These are phyloP conservation scores for Irpex rosettiformis DNA, from an alignment of 1,284 basidiomycete genomes.

Conservation along the genomic window DNA sequence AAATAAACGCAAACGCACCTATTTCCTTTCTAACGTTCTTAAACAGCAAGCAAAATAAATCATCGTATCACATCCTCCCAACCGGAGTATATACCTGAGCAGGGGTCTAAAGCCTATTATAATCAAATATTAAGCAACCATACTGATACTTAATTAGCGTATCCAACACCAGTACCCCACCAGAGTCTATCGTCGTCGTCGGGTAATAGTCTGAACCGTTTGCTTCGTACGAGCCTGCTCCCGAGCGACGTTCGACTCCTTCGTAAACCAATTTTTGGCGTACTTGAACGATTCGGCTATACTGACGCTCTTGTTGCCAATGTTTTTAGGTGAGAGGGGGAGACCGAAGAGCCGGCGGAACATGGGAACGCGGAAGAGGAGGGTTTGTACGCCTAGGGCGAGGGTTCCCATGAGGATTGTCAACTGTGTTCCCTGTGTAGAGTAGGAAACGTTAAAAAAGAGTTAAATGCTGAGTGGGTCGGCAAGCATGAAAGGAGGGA, in stretches of 20 bases:
- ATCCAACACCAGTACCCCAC: neutral
- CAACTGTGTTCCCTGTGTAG: constrained; percentile 56
- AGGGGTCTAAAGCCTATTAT: neutral
- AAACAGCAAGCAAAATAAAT: no score
- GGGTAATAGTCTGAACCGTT: neutral
- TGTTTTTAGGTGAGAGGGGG: constrained; percentile 24
- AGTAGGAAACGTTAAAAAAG: neutral
- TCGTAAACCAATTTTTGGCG: neutral
- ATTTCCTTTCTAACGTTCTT: no score
- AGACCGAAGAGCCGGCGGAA: constrained; percentile 48
- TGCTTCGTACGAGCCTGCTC: neutral
- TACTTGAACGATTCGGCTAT: neutral
- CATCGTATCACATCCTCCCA: no score
- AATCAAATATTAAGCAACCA: neutral
- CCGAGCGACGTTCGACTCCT: constrained; percentile 1
- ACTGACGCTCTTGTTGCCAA: constrained; percentile 1
- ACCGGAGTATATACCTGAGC: neutral
- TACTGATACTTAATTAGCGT: neutral
- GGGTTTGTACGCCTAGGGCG: constrained; percentile 43
- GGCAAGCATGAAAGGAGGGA: constrained; percentile 16
- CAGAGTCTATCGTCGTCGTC: neutral
- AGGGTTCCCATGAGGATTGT: constrained; percentile 51
- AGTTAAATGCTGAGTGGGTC: neutral
- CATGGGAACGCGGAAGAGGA: constrained; percentile 41
- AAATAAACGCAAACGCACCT: neutral